Conservation (phyloP, 345 rosid genomes). For the Psidium guajava region DNA sequence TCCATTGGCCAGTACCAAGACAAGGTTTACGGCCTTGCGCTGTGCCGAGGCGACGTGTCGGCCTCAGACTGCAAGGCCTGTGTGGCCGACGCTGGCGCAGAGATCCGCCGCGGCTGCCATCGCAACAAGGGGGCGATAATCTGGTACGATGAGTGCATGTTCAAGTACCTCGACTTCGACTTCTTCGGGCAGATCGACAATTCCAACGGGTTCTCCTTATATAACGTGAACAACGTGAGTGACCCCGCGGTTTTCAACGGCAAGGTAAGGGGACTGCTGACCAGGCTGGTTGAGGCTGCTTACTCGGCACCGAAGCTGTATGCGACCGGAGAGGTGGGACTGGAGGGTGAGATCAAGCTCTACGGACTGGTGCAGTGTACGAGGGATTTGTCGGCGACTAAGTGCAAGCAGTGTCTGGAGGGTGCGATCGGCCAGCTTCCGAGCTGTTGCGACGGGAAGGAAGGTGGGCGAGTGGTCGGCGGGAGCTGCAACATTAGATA, state of each 20-base stretch:
- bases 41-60: slow-evolving; percentile 56
- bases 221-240: slow-evolving; percentile 22
- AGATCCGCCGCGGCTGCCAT: slow-evolving; percentile 39
- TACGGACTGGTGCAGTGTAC: slow-evolving; percentile 64
- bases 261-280: slow-evolving; percentile 29
- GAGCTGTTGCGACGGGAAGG: slow-evolving; percentile 51
- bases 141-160: slow-evolving; percentile 51
- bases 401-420: slow-evolving; percentile 43
- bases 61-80: slow-evolving; percentile 36
- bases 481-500: slow-evolving; percentile 61
- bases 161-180: slow-evolving; percentile 37
- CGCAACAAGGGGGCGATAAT: slow-evolving; percentile 30
- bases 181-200: slow-evolving; percentile 50
- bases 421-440: slow-evolving; percentile 35
- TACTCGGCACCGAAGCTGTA: slow-evolving; percentile 18
- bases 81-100: slow-evolving; percentile 22
- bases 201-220: slow-evolving; percentile 20
- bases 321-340: slow-evolving; percentile 28
- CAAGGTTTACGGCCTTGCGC: slow-evolving; percentile 37
- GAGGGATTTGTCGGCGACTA: slow-evolving; percentile 29
- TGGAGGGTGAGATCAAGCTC: slow-evolving; percentile 9
- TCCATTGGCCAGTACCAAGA: slow-evolving; percentile 24
- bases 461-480: slow-evolving; percentile 47
- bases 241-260: slow-evolving; percentile 24
- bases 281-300: slow-evolving; percentile 14